These are phyloP conservation scores for Albophoma yamanashiensis DNA, from an alignment of 2,329 filamentous ascomycete genomes.

Conservation along the genomic window DNA sequence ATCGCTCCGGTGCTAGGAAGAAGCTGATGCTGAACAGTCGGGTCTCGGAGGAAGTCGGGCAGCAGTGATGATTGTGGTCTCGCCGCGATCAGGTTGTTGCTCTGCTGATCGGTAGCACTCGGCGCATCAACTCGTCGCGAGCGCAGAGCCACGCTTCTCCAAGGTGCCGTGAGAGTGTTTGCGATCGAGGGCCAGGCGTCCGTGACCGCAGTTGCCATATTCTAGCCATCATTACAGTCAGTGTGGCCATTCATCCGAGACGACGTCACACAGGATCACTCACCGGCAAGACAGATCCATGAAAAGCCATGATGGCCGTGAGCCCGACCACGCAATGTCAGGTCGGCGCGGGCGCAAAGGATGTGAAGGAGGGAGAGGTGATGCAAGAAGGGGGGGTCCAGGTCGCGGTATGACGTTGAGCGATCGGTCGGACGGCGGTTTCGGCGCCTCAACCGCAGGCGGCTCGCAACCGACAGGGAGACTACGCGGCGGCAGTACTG, in stretches of 20 bases:
- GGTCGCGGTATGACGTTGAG: background rate
- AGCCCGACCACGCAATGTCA: background rate
- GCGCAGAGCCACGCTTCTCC: slow-evolving; percentile 10
- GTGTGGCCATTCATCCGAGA: background rate
- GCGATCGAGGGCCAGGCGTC: slow-evolving; percentile 36
- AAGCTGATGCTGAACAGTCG: slow-evolving; percentile 3
- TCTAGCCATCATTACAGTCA: slow-evolving; percentile 11
- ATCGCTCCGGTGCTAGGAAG: background rate
- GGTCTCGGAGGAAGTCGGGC: slow-evolving; percentile 17
- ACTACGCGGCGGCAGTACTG: background rate
- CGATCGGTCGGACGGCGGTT: background rate
- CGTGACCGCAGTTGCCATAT: slow-evolving; percentile 29
- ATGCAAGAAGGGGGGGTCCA: background rate
- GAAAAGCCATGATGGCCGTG: slow-evolving; percentile 13
- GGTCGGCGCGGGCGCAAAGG: background rate
- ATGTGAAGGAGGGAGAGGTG: background rate
- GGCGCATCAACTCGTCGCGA: slow-evolving; percentile 5
- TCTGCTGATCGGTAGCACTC: slow-evolving; percentile 3
- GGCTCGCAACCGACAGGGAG: background rate
- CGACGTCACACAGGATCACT: background rate
- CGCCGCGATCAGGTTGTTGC: background rate
- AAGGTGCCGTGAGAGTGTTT: slow-evolving; percentile 26
- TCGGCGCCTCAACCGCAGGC: background rate
- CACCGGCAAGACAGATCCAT: slow-evolving; percentile 19
- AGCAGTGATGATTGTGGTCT: slow-evolving; percentile 9